Evolutionary conservation across 1,284 basidiomycete species (phyloP).

Genomic region (Cutaneotrichosporon mucoides): DNA sequence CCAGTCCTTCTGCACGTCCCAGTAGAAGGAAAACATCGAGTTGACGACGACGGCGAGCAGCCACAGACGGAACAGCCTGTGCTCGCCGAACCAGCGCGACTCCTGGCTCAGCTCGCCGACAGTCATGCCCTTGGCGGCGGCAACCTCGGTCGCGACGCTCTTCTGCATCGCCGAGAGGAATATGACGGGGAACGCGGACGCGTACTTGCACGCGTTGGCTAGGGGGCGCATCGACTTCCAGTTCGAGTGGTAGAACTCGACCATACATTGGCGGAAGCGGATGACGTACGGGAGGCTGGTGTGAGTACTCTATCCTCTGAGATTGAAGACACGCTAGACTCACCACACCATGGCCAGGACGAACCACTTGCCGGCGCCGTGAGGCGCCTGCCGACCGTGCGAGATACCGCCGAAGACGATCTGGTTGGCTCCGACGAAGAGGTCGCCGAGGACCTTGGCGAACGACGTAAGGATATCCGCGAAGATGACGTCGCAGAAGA

Average conservation of each 20-base stretch:
- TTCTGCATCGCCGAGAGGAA: slow-evolving; percentile 83
- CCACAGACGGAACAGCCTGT: slow-evolving; percentile 79
- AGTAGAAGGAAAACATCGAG: slow-evolving; percentile 96
- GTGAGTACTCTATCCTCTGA: not conserved
- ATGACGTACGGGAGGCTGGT: slow-evolving; percentile 80
- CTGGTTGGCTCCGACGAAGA: slow-evolving; percentile 78
- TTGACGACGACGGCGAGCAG: slow-evolving; percentile 79
- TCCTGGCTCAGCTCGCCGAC: slow-evolving; percentile 44
- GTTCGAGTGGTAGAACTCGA: slow-evolving; percentile 72
- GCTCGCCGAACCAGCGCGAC: slow-evolving; percentile 67
- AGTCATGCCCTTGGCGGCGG: slow-evolving; percentile 53
- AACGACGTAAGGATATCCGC: slow-evolving; percentile 96
- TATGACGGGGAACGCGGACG: slow-evolving; percentile 95
- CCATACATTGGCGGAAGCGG: slow-evolving; percentile 87
- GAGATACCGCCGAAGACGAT: slow-evolving; percentile 68
- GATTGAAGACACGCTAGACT: slow-evolving; percentile 24
- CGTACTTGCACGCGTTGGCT: slow-evolving; percentile 96
- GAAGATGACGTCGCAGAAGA: slow-evolving; percentile 88
- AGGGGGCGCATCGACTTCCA: slow-evolving; percentile 69
- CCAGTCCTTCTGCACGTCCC: slow-evolving; percentile 99
- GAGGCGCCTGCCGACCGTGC: slow-evolving; percentile 59
- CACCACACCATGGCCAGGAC: slow-evolving; percentile 83
- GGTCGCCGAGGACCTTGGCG: slow-evolving; percentile 91
- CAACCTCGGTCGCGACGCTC: slow-evolving; percentile 59
- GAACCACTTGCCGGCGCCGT: slow-evolving; percentile 66